phyloP scores from a whole-genome alignment of 176 grass and related monocot genomes.

The Miscanthus lutarioriparius region DNA sequence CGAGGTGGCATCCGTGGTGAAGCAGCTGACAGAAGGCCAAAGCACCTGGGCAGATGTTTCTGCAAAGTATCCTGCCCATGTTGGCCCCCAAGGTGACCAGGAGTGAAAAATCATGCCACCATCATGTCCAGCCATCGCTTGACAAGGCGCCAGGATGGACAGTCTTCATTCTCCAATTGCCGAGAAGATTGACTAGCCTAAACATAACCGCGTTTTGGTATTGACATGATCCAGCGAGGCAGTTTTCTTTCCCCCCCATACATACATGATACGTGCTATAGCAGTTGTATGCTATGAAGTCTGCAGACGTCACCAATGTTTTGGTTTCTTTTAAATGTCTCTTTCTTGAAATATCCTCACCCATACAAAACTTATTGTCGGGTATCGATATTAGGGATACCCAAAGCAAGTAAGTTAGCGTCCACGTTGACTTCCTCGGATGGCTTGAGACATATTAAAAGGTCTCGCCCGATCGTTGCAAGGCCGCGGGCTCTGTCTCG shows the following conservation, averaged over 20 bases:
- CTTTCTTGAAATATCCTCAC: background rate
- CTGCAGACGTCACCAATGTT: background rate
- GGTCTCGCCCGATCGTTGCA: too few species aligned
- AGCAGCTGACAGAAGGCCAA: slow-evolving; percentile 61
- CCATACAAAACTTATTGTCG: background rate
- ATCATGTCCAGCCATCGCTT: background rate
- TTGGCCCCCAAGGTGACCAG: slow-evolving; percentile 47
- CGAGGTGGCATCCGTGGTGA: slow-evolving; percentile 62
- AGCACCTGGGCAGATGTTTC: slow-evolving; percentile 63
- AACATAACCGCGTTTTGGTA: background rate
- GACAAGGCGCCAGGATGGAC: background rate
- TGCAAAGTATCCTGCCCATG: slow-evolving; percentile 51
- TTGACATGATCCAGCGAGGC: background rate
- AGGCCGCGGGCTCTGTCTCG: too few species aligned
- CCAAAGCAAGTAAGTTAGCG: too few species aligned
- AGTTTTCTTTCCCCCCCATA: background rate
- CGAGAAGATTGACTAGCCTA: background rate
- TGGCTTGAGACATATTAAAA: too few species aligned
- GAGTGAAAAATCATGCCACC: slow-evolving; percentile 28
- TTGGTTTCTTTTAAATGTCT: background rate
- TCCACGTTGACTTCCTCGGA: too few species aligned
- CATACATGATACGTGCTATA: slow-evolving; percentile 3
- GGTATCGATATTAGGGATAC: too few species aligned
- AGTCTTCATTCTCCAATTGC: background rate
- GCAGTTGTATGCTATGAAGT: background rate